Base-by-base conservation (phyloP, 2,329 filamentous ascomycete species). In the Coniella lustricola region DNA sequence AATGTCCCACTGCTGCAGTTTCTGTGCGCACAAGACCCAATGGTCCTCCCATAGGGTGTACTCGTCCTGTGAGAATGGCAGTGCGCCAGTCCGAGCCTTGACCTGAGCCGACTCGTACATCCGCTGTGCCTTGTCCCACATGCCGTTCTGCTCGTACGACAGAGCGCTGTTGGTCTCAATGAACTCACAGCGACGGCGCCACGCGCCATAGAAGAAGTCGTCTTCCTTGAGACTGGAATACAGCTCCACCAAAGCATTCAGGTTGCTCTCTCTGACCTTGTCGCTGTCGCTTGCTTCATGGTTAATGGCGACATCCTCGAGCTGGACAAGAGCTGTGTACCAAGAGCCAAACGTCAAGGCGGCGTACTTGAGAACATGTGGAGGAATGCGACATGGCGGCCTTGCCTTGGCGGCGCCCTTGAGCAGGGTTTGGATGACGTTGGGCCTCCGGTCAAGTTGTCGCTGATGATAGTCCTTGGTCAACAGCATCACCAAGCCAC, bases 21-120 rank as follows among this genome's bases (percentile, higher is more conserved):
- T 98, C 68, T 97, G 90, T 0, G 91, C 93, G 64, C 93, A 98
- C 43, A 96, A 77, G 36, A 98, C 84, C 93, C 93, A 99, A 59
- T 98, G 94, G 62, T 99, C 93, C 67, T 99, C 93, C 93, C 93
- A 99, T 1, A 99, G 78, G 80, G 95, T 96, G 67, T 99, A 99
- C 67, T 99, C 93, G 29, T 85, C 90, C 59, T 94, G 87, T 1
- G 91, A 95, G 66, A 96, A 97, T 0, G 93, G 91, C 53, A 97
- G 82, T n/a, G 91, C 88, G 44, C 90, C 93, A 0, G 91, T 97
- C 40, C 94, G 82, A 38, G 94, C 93, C 66, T 97, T 98, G 64
- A 98, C 89, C 66, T 98, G 94, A 0, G 94, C 93, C 48, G 85
- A 85, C 66, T 99, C 93, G 65, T 97, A 98, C 71, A 96, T 85